Conservation (phyloP, 805 yeast genomes). For the Starmerella floricola region DNA sequence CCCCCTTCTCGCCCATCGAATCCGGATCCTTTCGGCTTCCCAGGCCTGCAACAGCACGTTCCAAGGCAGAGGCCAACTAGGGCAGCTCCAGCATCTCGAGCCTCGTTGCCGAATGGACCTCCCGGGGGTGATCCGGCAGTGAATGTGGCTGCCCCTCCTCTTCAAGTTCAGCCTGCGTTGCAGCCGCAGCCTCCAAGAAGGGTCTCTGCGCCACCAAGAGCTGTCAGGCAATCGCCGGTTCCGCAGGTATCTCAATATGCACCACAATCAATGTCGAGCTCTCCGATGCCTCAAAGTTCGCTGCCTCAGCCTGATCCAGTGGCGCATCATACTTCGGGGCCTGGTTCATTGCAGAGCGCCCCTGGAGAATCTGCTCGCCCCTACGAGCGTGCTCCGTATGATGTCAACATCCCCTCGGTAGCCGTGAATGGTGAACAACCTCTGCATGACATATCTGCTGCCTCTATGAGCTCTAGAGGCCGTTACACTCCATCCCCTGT, state of each 20-base stretch:
- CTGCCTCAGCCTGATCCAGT: too few relatives aligned
- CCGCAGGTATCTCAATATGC: too few relatives aligned
- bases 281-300: too few relatives aligned
- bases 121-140: background rate
- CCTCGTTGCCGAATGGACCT: background rate
- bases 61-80: background rate
- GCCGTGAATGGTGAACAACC: too few relatives aligned
- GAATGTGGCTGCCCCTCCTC: background rate
- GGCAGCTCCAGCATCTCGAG: background rate
- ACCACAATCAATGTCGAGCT: too few relatives aligned
- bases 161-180: background rate
- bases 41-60: conserved; percentile 6
- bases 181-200: background rate
- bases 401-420: too few relatives aligned
- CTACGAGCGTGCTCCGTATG: too few relatives aligned
- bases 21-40: conserved; percentile 23
- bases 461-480: background rate
- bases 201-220: background rate
- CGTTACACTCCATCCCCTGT: conserved; percentile 5
- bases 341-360: too few relatives aligned
- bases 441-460: too few relatives aligned
- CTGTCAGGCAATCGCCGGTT: background rate
- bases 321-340: too few relatives aligned
- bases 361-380: too few relatives aligned
- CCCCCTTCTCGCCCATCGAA: conserved; percentile 7